A percentile compares a stretch with the other conserved stretches of the same genome.
Evolutionary conservation across 257 asterid genomes (phyloP).

Genomic region (Nicotiana obtusifolia): DNA sequence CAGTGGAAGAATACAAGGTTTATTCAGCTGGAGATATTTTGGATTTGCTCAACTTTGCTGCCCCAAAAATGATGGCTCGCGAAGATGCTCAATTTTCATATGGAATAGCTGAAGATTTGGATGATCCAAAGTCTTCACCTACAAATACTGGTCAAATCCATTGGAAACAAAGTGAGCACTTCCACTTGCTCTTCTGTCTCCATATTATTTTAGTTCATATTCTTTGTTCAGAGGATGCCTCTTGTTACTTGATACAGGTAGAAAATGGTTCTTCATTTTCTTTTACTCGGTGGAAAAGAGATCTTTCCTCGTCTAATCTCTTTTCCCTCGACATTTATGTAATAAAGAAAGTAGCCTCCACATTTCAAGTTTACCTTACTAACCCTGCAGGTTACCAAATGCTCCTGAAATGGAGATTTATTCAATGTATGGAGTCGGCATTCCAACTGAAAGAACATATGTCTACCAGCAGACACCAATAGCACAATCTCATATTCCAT

Average conservation of each 20-base stretch:
- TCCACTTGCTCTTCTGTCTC: neutral
- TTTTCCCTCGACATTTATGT: neutral
- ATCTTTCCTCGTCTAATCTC: neutral
- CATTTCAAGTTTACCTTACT: neutral
- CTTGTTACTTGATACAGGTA: neutral
- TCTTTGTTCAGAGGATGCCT: neutral
- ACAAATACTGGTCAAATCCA: constrained; percentile 93
- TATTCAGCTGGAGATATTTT: constrained; percentile 67
- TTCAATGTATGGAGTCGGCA: constrained; percentile 71
- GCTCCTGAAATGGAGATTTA: constrained; percentile 82
- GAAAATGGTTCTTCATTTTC: neutral
- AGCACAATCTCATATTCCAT: constrained; percentile 69
- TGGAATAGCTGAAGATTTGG: constrained; percentile 82
- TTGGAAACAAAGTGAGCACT: constrained; percentile 72
- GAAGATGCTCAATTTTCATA: constrained; percentile 74
- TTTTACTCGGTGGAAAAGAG: neutral
- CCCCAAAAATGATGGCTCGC: constrained; percentile 86
- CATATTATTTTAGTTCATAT: neutral
- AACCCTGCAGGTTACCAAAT: constrained; percentile 53
- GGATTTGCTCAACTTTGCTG: constrained; percentile 66
- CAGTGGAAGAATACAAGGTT: constrained; percentile 69
- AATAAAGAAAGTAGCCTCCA: neutral
- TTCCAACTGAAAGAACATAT: constrained; percentile 76
- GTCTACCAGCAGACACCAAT: constrained; percentile 45
- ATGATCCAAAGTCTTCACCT: constrained; percentile 63